Evolutionary conservation across 495 filamentous ascomycete genomes (phyloP).

Genomic region (Daldinia bambusicola): DNA sequence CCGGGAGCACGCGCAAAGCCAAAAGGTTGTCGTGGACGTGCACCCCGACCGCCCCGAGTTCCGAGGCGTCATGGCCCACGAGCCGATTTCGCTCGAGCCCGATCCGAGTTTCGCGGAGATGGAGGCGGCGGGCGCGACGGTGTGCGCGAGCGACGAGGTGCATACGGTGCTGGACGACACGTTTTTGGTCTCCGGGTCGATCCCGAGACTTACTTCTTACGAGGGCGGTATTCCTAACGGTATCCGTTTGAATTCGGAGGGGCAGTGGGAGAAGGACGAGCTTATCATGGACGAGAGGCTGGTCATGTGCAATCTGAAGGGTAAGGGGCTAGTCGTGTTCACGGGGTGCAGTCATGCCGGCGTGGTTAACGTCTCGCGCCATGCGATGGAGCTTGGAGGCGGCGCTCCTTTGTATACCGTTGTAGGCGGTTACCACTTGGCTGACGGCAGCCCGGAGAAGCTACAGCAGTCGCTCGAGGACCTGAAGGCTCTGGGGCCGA

Average conservation of each 20-base stretch:
- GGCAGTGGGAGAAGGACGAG: slow-evolving; percentile 66
- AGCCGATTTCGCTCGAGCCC: slow-evolving; percentile 64
- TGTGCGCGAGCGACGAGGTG: slow-evolving; percentile 56
- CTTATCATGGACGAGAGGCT: slow-evolving; percentile 68
- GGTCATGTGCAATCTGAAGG: slow-evolving; percentile 67
- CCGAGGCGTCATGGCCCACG: slow-evolving; percentile 58
- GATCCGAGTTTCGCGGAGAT: slow-evolving; percentile 68
- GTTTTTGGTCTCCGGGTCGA: slow-evolving; percentile 68
- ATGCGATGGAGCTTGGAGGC: slow-evolving; percentile 58
- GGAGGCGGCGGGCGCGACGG: slow-evolving; percentile 55
- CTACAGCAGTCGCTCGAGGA: slow-evolving; percentile 61
- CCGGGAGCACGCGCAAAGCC: slow-evolving; percentile 34
- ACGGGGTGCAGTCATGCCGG: slow-evolving; percentile 72
- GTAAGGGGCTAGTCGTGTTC: slow-evolving; percentile 69
- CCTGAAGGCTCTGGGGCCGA: slow-evolving; percentile 63
- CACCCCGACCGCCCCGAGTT: slow-evolving; percentile 67
- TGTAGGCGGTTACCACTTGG: slow-evolving; percentile 70
- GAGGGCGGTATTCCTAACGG: slow-evolving; percentile 63
- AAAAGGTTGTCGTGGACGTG: slow-evolving; percentile 59
- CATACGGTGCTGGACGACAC: slow-evolving; percentile 65
- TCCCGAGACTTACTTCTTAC: slow-evolving; percentile 64
- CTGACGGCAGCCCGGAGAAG: slow-evolving; percentile 57
- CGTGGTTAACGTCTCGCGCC: slow-evolving; percentile 65
- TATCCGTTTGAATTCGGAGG: slow-evolving; percentile 58
- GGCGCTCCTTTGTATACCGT: slow-evolving; percentile 64